phyloP scores from a whole-genome alignment of 139 green algal genomes.

The Gonium pectorale region DNA sequence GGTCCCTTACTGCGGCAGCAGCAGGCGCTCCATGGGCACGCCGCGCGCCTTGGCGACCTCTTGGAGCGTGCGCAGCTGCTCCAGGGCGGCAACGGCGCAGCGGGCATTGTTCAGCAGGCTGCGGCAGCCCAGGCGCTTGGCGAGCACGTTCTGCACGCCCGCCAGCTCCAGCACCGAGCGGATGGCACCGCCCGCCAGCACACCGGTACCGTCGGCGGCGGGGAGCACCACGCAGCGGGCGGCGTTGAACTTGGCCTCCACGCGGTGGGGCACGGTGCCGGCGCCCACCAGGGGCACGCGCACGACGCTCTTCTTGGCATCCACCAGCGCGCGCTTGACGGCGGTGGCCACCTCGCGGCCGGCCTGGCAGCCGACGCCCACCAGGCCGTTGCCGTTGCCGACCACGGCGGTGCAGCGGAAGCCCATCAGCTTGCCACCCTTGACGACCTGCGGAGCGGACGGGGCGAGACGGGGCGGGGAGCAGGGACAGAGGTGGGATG shows the following conservation, averaged over 20 bases:
- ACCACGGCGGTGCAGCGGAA: slow-evolving; percentile 85
- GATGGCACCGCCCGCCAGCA: slow-evolving; percentile 83
- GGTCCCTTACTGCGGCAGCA: slow-evolving; percentile 47
- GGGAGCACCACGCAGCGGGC: slow-evolving; percentile 90
- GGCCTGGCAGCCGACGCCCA: slow-evolving; percentile 90
- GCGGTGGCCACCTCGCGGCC: slow-evolving; percentile 90
- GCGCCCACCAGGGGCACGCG: slow-evolving; percentile 76
- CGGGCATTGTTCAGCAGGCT: slow-evolving; percentile 96
- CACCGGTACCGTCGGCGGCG: slow-evolving; percentile 91
- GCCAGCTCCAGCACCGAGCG: slow-evolving; percentile 92
- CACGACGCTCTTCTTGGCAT: slow-evolving; percentile 79
- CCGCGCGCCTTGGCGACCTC: slow-evolving; percentile 74
- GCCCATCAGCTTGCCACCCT: slow-evolving; percentile 91
- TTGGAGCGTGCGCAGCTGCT: slow-evolving; percentile 77
- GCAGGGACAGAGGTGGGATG: neutral
- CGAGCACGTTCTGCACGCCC: slow-evolving; percentile 93
- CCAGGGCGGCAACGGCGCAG: slow-evolving; percentile 81
- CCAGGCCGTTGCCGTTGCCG: slow-evolving; percentile 71
- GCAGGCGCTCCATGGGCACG: slow-evolving; percentile 76
- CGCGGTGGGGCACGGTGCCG: slow-evolving; percentile 86
- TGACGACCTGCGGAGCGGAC: slow-evolving; percentile 81
- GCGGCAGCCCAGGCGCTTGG: slow-evolving; percentile 92
- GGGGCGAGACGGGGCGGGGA: neutral
- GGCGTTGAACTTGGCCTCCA: slow-evolving; percentile 86
- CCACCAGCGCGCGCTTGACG: slow-evolving; percentile 84